Evolutionary conservation across 768 basidiomycete genomes (phyloP), one percentile per base, ranked within the genome.

Genomic region (Tulasnella sp.): DNA sequence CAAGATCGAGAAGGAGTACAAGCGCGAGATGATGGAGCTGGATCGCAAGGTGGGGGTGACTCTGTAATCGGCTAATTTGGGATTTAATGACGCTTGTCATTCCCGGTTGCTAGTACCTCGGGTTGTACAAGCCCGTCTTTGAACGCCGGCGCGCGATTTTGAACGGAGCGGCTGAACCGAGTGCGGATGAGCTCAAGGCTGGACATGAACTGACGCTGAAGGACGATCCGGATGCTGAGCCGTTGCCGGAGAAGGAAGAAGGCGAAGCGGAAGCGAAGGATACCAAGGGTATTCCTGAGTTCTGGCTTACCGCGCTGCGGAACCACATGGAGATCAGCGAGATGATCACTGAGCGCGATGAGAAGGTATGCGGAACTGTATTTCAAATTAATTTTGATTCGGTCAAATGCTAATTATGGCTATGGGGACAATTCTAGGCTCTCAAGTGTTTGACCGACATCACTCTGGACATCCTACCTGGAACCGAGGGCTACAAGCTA

Each of bases 271-370:
- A 84, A 48, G 79, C 84, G 37, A 72, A 83, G 77, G 71, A 77
- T 20, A 16, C 23, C 29, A 84, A 85, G 82, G 88, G 91, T 74
- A 94, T 99, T 81, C 94, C 96, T 74, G 92, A 97, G 82, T 99
- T 99, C 89, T 99, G 97, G 97, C 90, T 98, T 82, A 99, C 98
- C 0, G 95, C 96, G 3, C 88, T 99, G 75, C 91, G 93, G 81
- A 99, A 98, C 85, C 96, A 99, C 84, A 84, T 92, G 76, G 94
- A 90, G 73, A 88, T 98, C 77, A 88, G 88, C 61, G 95, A 96
- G 26, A 87, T 96, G 83, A 94, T 99, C 86, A 97, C 94, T 35
- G 96, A 99, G 82, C 91, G 93, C 77, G 97, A 99, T 84, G 94
- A 86, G 82, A 85, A 80, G 80, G 84, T 85, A 71, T 80, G 84